Conservation (phyloP, 176 grass and related monocot genomes). For the Pontederia crassipes region DNA sequence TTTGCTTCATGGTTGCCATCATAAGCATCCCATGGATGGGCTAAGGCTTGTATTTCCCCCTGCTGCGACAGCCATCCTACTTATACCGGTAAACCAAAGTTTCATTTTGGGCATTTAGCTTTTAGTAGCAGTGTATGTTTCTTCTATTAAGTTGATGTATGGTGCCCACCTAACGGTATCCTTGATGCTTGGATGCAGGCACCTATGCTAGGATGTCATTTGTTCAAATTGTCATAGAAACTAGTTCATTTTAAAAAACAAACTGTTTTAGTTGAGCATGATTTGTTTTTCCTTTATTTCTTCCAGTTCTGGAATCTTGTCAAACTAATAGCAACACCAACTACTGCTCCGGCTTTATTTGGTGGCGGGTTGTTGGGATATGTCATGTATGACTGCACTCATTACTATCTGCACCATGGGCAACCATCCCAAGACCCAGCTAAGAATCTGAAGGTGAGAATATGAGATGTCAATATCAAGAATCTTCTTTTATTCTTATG, state of each 20-base stretch:
- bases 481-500: background rate
- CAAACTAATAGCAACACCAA: slow-evolving; percentile 38
- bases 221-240: background rate
- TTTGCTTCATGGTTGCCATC: slow-evolving; percentile 92
- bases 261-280: background rate
- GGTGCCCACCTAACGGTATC: background rate
- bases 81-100: slow-evolving; percentile 44
- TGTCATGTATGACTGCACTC: slow-evolving; percentile 90
- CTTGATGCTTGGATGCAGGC: too few relatives aligned
- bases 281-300: background rate
- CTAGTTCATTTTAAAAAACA: background rate
- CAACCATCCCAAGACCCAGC: slow-evolving; percentile 63
- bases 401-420: slow-evolving; percentile 88
- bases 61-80: slow-evolving; percentile 63
- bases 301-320: slow-evolving; percentile 87
- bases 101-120: background rate
- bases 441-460: slow-evolving; percentile 68
- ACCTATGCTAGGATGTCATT: too few relatives aligned
- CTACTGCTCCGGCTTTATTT: slow-evolving; percentile 63
- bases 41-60: slow-evolving; percentile 91
- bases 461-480: background rate
- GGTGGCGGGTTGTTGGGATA: slow-evolving; percentile 81
- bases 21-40: slow-evolving; percentile 89
- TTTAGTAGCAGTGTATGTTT: background rate
- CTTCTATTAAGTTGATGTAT: background rate